These are phyloP conservation scores for Knoxia roxburghii DNA, from an alignment of 257 asterid species.

Conservation along the genomic window DNA sequence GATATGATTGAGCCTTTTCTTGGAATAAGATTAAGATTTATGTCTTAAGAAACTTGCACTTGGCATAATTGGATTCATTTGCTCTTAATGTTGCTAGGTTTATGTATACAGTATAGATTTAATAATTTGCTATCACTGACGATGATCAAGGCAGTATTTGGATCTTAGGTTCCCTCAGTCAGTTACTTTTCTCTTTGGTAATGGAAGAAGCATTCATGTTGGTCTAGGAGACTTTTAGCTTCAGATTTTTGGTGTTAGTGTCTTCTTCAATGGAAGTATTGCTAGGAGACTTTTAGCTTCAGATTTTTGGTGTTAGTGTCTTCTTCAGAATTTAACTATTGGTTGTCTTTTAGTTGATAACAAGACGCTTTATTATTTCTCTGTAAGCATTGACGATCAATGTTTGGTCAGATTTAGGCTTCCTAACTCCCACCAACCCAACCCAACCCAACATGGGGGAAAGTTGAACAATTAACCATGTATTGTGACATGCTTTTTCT, in stretches of 20 bases:
- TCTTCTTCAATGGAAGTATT: background rate
- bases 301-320: too few relatives aligned
- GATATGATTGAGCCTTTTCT: background rate
- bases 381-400: background rate
- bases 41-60: background rate
- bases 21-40: too few relatives aligned
- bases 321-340: too few relatives aligned
- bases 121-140: background rate
- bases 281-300: background rate
- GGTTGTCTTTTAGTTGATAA: background rate
- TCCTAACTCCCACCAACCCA: too few relatives aligned
- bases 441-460: too few relatives aligned
- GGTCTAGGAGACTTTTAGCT: background rate
- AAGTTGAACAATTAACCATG: too few relatives aligned
- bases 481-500: background rate
- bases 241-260: background rate
- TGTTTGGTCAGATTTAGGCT: too few relatives aligned
- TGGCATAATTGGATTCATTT: background rate
- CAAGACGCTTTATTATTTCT: too few relatives aligned
- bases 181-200: background rate
- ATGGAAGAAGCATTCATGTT: background rate
- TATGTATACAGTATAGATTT: background rate
- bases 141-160: background rate
- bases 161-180: background rate
- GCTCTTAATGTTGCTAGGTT: background rate